Conservation (phyloP, 1,284 basidiomycete species). For the Trichosporon coremiiforme region DNA sequence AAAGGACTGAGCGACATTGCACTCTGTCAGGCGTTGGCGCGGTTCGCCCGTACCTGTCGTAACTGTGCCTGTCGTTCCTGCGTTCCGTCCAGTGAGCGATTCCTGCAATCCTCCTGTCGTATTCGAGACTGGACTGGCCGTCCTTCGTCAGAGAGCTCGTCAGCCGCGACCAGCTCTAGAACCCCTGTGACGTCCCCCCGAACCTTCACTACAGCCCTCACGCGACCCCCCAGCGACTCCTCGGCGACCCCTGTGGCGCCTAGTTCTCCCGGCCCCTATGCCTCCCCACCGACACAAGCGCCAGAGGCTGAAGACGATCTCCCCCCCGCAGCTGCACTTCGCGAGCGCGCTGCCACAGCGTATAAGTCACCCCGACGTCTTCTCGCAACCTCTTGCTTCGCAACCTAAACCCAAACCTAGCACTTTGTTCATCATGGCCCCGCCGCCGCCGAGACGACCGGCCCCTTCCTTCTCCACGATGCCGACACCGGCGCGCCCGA, state of each 20-base stretch:
- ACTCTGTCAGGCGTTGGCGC: background rate
- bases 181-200: too few species aligned
- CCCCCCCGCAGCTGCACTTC: background rate
- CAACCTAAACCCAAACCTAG: background rate
- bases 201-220: too few species aligned
- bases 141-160: too few species aligned
- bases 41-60: slow-evolving; percentile 3
- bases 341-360: slow-evolving; percentile 18
- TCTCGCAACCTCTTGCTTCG: background rate
- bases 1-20: background rate
- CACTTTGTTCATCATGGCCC: background rate
- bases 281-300: background rate
- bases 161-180: background rate
- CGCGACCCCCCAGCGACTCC: too few species aligned
- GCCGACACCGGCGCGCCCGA: background rate
- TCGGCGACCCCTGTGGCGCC: background rate
- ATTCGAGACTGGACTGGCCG: too few species aligned
- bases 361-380: slow-evolving; percentile 13
- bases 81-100: background rate
- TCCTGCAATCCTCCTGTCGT: background rate
- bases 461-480: background rate
- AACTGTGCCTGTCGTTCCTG: background rate
- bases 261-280: background rate
- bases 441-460: slow-evolving; percentile 6
- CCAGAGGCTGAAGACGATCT: background rate